These are phyloP conservation scores for Iris pallida DNA, from an alignment of 116 monocot species.

Conservation along the genomic window DNA sequence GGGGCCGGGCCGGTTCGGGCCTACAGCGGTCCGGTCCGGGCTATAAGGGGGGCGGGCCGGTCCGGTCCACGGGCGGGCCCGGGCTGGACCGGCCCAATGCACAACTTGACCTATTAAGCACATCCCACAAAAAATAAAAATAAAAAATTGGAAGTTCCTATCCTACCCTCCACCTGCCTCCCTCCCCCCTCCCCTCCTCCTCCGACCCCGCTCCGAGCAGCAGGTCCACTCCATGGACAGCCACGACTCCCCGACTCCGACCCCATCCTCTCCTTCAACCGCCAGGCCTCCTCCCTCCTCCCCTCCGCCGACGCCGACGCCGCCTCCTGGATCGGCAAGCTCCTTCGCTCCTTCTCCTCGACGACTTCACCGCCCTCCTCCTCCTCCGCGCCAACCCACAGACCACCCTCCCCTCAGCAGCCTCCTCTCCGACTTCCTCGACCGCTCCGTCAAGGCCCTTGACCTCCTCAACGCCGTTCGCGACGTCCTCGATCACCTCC, in stretches of 20 bases:
- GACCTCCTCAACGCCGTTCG: conserved; percentile 66
- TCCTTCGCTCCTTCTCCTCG: conserved; percentile 56
- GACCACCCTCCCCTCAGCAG: conserved; percentile 37
- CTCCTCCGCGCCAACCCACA: conserved; percentile 12
- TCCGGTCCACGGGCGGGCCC: no score
- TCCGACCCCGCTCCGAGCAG: conserved; percentile 33
- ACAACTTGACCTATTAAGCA: no score
- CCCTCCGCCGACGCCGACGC: conserved; percentile 13
- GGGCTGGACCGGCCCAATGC: no score
- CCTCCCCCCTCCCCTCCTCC: conserved; percentile 18
- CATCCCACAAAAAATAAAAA: no score
- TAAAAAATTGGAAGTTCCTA: no score
- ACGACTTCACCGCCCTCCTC: conserved; percentile 42
- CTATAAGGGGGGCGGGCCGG: no score
- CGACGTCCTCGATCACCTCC: no score
- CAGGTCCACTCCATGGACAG: conserved; percentile 24
- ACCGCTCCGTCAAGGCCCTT: no score
- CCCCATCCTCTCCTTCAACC: conserved; percentile 44
- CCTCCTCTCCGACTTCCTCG: conserved; percentile 52
- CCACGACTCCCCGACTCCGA: conserved; percentile 13
- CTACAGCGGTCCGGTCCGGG: no score
- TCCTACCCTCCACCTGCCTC: no score
- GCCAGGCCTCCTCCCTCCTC: conserved; percentile 30
- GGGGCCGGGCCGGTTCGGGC: no score
- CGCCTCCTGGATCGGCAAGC: conserved; percentile 41